Evolutionary conservation across 306 rosid species (phyloP).

Genomic region (Quercus berberidifolia): DNA sequence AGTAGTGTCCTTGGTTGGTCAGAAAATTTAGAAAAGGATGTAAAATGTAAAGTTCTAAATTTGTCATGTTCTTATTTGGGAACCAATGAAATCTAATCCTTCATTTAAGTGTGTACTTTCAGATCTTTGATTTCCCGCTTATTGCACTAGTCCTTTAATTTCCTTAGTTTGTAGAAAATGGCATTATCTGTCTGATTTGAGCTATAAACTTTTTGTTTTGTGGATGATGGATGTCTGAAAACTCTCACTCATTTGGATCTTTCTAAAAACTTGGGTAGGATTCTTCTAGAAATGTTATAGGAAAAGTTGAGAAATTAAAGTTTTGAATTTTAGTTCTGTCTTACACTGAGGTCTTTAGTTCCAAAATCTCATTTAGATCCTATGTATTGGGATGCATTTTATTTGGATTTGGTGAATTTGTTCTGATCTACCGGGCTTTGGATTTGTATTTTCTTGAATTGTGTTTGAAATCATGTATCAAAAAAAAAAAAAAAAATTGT

Average conservation of each 20-base stretch:
- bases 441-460: neutral
- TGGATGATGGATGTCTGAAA: neutral
- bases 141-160: neutral
- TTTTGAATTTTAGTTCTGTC: neutral
- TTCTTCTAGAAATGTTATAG: too few relatives aligned
- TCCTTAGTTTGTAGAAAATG: neutral
- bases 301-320: too few relatives aligned
- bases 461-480: neutral
- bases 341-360: neutral
- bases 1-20: neutral
- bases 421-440: neutral
- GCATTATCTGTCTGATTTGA: neutral
- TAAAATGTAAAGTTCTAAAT: neutral
- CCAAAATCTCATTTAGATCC: neutral
- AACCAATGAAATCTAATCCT: neutral
- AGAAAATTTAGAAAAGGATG: neutral
- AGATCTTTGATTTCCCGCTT: neutral
- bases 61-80: neutral
- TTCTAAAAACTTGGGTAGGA: too few relatives aligned
- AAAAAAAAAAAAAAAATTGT: neutral
- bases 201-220: neutral
- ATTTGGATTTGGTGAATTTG: neutral
- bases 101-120: neutral
- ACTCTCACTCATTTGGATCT: constrained; percentile 1
- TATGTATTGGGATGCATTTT: too few relatives aligned